A percentile compares a stretch with the other conserved stretches of the same genome.
Evolutionary conservation across 129 eudicot genomes (phyloP).

Genomic region (Helichrysum umbraculigerum): DNA sequence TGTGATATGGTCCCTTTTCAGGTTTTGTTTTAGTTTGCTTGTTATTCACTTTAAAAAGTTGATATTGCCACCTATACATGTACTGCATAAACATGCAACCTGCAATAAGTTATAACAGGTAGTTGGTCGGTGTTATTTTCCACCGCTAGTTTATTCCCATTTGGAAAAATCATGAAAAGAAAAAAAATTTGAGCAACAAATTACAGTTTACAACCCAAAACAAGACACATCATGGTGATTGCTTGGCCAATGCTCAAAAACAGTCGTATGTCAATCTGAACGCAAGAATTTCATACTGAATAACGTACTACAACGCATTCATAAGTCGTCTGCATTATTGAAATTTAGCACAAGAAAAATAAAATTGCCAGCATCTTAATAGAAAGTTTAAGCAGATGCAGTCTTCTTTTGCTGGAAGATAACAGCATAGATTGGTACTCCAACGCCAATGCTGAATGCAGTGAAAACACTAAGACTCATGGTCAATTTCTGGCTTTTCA

Average conservation of each 20-base stretch:
- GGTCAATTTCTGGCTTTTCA: conserved; percentile 57
- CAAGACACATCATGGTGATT: conserved; percentile 8
- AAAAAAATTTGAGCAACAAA: neutral
- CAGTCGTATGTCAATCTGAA: conserved; percentile 12
- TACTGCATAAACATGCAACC: neutral
- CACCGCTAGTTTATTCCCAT: neutral
- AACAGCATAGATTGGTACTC: conserved; percentile 70
- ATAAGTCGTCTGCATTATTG: conserved; percentile 38
- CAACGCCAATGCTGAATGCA: conserved; percentile 71
- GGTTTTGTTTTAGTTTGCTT: neutral
- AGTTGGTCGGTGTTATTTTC: too few species aligned
- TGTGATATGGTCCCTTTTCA: neutral
- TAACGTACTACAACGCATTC: conserved; percentile 25
- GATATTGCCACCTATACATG: neutral
- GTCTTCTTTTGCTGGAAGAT: conserved; percentile 85
- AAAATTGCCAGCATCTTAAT: neutral
- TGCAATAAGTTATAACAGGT: neutral
- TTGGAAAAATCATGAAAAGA: neutral
- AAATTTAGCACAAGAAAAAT: conserved; percentile 7
- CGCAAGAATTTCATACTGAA: conserved; percentile 14
- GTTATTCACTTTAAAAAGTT: too few species aligned
- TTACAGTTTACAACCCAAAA: conserved; percentile 15
- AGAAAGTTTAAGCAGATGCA: conserved; percentile 46
- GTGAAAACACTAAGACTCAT: conserved; percentile 59
- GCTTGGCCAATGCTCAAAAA: conserved; percentile 21